Conservation (phyloP, 768 basidiomycete genomes). For the Termitomyces heimii region DNA sequence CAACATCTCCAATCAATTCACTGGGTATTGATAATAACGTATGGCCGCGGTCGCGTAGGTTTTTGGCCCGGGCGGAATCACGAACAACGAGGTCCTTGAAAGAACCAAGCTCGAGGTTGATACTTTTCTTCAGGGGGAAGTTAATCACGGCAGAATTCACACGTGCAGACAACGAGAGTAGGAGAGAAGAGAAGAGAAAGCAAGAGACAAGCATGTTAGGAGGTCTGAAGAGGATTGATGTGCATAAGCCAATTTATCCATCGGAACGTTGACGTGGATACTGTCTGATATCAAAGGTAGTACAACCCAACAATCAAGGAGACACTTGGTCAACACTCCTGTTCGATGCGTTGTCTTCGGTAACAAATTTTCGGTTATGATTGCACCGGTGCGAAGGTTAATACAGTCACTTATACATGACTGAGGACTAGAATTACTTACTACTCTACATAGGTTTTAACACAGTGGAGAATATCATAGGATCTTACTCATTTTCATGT, state of each 20-base stretch:
- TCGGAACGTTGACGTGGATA: background rate
- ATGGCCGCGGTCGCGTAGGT: slow-evolving; percentile 31
- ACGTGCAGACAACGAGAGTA: slow-evolving; percentile 38
- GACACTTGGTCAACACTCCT: background rate
- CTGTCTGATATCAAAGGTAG: background rate
- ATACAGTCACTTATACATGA: background rate
- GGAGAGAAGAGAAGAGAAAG: slow-evolving; percentile 33
- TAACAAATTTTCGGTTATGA: background rate
- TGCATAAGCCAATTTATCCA: background rate
- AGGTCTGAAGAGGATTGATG: background rate
- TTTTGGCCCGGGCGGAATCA: slow-evolving; percentile 44
- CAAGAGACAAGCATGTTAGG: slow-evolving; percentile 12
- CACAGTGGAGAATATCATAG: background rate
- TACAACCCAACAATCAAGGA: background rate
- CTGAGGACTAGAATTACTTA: too few relatives aligned
- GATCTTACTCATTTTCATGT: background rate
- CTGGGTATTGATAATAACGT: slow-evolving; percentile 26
- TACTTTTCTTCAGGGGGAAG: slow-evolving; percentile 44
- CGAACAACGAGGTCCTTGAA: slow-evolving; percentile 39
- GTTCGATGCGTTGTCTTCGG: background rate
- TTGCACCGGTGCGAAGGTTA: background rate
- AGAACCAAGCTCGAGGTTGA: slow-evolving; percentile 37
- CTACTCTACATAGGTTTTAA: too few relatives aligned
- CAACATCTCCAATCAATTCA: background rate
- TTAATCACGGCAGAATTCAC: slow-evolving; percentile 39